Percentiles rank a stretch among this genome's conserved stretches.
Conservation (phyloP, 2,329 filamentous ascomycete genomes). For the Fusarium illudens region DNA sequence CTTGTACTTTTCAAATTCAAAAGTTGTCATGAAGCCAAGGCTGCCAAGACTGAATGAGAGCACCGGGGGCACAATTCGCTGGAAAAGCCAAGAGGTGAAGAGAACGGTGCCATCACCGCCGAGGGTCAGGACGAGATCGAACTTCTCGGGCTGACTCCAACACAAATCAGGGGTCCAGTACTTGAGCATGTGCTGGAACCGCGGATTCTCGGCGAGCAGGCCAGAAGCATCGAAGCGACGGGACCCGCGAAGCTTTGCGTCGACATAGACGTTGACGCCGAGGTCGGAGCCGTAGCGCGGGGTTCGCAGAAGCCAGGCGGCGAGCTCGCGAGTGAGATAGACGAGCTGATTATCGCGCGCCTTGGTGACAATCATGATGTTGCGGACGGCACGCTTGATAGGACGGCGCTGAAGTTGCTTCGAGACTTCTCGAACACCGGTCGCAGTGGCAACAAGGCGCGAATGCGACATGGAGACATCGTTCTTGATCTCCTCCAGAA, state of each 20-base stretch:
- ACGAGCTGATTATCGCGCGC: constrained; percentile 95
- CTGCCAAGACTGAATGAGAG: constrained; percentile 86
- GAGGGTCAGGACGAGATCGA: constrained; percentile 90
- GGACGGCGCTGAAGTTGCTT: constrained; percentile 93
- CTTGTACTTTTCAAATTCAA: constrained; percentile 88
- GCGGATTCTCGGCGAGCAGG: constrained; percentile 76
- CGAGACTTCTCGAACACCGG: constrained; percentile 92
- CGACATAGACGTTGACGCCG: constrained; percentile 98
- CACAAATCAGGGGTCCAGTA: constrained; percentile 98
- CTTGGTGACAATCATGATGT: constrained; percentile 99
- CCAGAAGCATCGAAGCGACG: constrained; percentile 84
- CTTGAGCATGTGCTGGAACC: constrained; percentile 83
- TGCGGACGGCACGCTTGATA: constrained; percentile 89
- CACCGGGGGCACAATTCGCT: constrained; percentile 85
- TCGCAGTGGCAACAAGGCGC: constrained; percentile 92
- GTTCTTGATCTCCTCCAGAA: constrained; percentile 91
- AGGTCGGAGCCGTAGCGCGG: constrained; percentile 88
- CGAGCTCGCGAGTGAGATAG: constrained; percentile 84
- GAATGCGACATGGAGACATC: constrained; percentile 94
- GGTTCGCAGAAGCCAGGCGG: constrained; percentile 87
- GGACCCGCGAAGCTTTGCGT: constrained; percentile 88
- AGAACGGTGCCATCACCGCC: constrained; percentile 88
- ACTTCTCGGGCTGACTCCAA: constrained; percentile 92
- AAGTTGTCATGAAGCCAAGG: constrained; percentile 87
- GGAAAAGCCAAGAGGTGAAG: constrained; percentile 92